A percentile compares a stretch with the other conserved stretches of the same genome.
Evolutionary conservation across 176 grass and related monocot genomes (phyloP).

Genomic region (Pontederia crassipes): DNA sequence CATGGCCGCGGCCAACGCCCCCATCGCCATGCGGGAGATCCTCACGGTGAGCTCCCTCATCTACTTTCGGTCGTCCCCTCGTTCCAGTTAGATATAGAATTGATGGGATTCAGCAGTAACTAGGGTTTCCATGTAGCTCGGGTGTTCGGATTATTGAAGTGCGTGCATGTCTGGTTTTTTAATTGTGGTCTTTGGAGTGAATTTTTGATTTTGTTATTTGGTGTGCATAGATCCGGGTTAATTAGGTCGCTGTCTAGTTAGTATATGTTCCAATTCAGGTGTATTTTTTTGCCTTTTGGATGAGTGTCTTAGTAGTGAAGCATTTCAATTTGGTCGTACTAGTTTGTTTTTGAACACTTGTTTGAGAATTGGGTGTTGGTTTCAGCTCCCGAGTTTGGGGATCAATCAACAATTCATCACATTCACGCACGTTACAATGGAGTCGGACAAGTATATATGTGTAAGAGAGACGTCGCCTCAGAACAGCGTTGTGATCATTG

Average conservation of each 20-base stretch:
- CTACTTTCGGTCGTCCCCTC: not conserved
- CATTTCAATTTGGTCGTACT: not conserved
- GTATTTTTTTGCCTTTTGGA: no score
- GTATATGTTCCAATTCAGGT: no score
- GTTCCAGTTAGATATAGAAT: not conserved
- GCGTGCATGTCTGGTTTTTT: no score
- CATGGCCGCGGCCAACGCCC: conserved; percentile 7
- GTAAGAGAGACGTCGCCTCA: conserved; percentile 92
- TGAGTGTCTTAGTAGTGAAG: no score
- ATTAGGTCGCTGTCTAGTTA: no score
- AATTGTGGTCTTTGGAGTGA: no score
- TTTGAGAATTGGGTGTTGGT: not conserved
- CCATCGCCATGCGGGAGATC: not conserved
- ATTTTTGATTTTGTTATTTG: no score
- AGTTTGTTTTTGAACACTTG: not conserved
- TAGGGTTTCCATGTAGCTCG: not conserved
- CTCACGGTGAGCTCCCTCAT: not conserved
- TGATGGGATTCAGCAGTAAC: not conserved
- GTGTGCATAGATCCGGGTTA: no score
- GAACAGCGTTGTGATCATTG: conserved; percentile 89
- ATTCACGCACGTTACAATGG: conserved; percentile 94
- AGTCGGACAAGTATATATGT: conserved; percentile 93
- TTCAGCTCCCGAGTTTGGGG: conserved; percentile 77
- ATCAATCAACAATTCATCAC: conserved; percentile 90
- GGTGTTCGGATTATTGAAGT: no score